Evolutionary conservation across 768 basidiomycete genomes (phyloP), one percentile per base, ranked within the genome.

Genomic region (Hericium coralloides): DNA sequence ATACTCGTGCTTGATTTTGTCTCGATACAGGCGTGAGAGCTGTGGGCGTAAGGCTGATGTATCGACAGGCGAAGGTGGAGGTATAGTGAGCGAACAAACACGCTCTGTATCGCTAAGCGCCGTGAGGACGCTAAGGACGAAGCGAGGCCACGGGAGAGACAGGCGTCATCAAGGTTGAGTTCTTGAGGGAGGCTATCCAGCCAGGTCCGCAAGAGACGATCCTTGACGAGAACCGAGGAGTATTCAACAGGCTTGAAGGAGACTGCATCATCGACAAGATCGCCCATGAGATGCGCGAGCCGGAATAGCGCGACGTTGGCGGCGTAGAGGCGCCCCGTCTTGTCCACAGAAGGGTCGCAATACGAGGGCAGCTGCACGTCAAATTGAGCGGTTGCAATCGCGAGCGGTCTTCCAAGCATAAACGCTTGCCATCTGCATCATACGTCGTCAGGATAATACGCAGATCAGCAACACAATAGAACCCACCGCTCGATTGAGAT

Each of bases 11-110:
- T 85, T 56, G 63, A 61, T 1, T 64, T 63, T 31, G 67, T 60
- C 51, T 67, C 66, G 20, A 54, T 31, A 26, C 59, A 55, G 41
- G 60, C 63, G 22, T 52, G 15, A 2, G 50, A 4, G 38, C 65
- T 63, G 60, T 74, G 78, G 36, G 85, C 84, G 66, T 87, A 89
- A 9, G 90, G 89, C 18, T 90, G 77, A 67, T 92, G 89, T 45
- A 92, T 80, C 26, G 87, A 87, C 67, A 92, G 90, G 50, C 90
- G 87, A 61, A 91, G 87, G 68, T 92, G 88, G 64, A 86, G 81
- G 69, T 83, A 89, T 45, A 85, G 83, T 3, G 83, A 82, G 55
- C 86, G 84, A 58, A 89, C 81, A 65, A 89, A 86, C 43, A 92
- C 83, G 66, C 87, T 87, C 67, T 92, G 89, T 15, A 92, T 87